Evolutionary conservation across 2,329 filamentous ascomycete species (phyloP).

Genomic region (Arthrobotrys musiformis): DNA sequence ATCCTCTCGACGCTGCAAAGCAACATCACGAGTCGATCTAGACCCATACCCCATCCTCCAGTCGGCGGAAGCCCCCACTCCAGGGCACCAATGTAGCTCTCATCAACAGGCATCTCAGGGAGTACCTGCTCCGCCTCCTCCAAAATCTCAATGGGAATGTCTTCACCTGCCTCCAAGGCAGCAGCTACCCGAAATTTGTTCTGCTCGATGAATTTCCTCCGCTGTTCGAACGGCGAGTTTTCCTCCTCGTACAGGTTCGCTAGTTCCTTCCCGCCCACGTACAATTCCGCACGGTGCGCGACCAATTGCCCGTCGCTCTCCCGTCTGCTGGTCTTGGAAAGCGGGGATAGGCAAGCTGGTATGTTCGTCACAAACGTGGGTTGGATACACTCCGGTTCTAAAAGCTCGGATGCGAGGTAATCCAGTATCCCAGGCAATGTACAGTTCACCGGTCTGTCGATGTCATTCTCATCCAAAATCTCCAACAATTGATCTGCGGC

Average conservation of each 20-base stretch:
- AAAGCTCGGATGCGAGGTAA: slow-evolving; percentile 76
- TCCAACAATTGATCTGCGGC: slow-evolving; percentile 70
- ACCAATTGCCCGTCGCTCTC: slow-evolving; percentile 73
- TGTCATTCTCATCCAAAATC: slow-evolving; percentile 66
- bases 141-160: slow-evolving; percentile 40
- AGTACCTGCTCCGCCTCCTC: slow-evolving; percentile 62
- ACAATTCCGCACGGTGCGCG: slow-evolving; percentile 85
- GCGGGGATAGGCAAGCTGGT: slow-evolving; percentile 66
- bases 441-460: slow-evolving; percentile 69
- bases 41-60: slow-evolving; percentile 93
- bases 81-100: slow-evolving; percentile 83
- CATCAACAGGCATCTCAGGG: slow-evolving; percentile 72
- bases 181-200: slow-evolving; percentile 62
- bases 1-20: slow-evolving; percentile 83
- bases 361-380: slow-evolving; percentile 88
- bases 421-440: slow-evolving; percentile 78
- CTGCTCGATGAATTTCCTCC: slow-evolving; percentile 79
- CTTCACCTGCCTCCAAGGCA: slow-evolving; percentile 44
- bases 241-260: slow-evolving; percentile 99
- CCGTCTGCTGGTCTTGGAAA: slow-evolving; percentile 66
- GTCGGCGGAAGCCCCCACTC: slow-evolving; percentile 94
- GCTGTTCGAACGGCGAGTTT: slow-evolving; percentile 88
- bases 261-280: slow-evolving; percentile 81
- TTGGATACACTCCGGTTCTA: slow-evolving; percentile 76
- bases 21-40: slow-evolving; percentile 92